Evolutionary conservation across 768 basidiomycete genomes (phyloP).

Genomic region (Daedaleopsis sinensis): DNA sequence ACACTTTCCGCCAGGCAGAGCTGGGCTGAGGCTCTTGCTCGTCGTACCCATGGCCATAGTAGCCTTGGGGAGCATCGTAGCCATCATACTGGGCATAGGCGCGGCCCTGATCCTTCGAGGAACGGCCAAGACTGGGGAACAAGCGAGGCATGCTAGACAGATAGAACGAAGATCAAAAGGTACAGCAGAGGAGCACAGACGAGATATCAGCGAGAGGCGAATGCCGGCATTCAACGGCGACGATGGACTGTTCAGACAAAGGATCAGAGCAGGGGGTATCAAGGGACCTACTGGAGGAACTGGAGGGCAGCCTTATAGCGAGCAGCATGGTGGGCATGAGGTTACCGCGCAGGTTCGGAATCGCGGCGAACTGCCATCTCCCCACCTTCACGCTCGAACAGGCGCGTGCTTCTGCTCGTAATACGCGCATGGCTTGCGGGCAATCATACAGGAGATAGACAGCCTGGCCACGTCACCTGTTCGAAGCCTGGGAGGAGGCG

Average conservation of each 20-base stretch:
- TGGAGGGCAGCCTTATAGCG: slow-evolving; percentile 17
- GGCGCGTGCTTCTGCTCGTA: slow-evolving; percentile 9
- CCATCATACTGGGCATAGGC: slow-evolving; percentile 18
- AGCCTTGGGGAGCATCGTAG: slow-evolving; percentile 24
- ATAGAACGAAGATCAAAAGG: not conserved
- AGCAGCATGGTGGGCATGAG: slow-evolving; percentile 18
- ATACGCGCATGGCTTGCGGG: slow-evolving; percentile 2
- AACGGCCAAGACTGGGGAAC: slow-evolving; percentile 29
- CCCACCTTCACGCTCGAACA: slow-evolving; percentile 5
- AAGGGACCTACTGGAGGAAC: slow-evolving; percentile 4
- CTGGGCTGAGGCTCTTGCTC: slow-evolving; percentile 17
- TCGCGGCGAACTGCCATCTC: slow-evolving; percentile 15
- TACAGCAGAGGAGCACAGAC: not conserved
- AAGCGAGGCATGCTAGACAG: slow-evolving; percentile 28
- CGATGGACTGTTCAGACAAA: not conserved
- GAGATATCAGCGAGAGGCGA: slow-evolving; percentile 2
- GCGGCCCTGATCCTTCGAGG: slow-evolving; percentile 21
- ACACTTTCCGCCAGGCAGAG: slow-evolving; percentile 28
- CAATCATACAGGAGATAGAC: slow-evolving; percentile 7
- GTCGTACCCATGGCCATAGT: slow-evolving; percentile 25
- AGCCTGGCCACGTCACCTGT: slow-evolving; percentile 13
- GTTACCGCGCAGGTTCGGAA: slow-evolving; percentile 18
- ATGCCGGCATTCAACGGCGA: slow-evolving; percentile 20
- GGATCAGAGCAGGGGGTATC: slow-evolving; percentile 9
- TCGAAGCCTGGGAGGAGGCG: slow-evolving; percentile 2